Evolutionary conservation across 768 basidiomycete species (phyloP).

Genomic region (Exidia glandulosa): DNA sequence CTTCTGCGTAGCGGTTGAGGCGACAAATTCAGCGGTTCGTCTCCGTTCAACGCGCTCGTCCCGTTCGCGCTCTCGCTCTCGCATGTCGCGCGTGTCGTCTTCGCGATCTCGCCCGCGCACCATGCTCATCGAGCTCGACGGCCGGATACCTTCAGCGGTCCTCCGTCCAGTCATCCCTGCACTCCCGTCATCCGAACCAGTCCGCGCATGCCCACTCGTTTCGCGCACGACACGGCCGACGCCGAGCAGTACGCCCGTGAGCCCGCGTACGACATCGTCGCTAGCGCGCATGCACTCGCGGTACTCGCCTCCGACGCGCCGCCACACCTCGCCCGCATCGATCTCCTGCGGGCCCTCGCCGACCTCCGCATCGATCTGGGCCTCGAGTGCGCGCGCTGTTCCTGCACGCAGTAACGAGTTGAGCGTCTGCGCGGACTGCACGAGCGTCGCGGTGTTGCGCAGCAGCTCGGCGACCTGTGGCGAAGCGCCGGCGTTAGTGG

Average conservation of each 20-base stretch:
- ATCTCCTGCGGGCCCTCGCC: slow-evolving; percentile 24
- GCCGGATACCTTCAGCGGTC: not conserved
- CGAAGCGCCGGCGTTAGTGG: slow-evolving; percentile 25
- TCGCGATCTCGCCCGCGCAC: not conserved
- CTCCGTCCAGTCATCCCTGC: not conserved
- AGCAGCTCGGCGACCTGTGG: slow-evolving; percentile 32
- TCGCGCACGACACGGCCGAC: slow-evolving; percentile 62
- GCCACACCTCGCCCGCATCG: slow-evolving; percentile 51
- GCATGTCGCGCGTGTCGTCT: not conserved
- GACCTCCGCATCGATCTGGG: slow-evolving; percentile 69
- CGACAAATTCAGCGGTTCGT: not conserved
- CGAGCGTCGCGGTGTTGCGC: slow-evolving; percentile 50
- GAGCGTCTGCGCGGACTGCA: slow-evolving; percentile 53
- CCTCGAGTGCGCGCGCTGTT: slow-evolving; percentile 50
- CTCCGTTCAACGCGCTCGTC: not conserved
- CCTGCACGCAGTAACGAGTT: slow-evolving; percentile 48
- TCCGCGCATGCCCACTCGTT: not conserved
- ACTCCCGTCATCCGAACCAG: not conserved
- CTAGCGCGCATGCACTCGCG: slow-evolving; percentile 59
- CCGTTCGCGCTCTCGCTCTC: not conserved
- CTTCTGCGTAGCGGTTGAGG: not conserved
- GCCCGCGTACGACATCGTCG: slow-evolving; percentile 66
- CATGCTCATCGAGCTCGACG: not conserved
- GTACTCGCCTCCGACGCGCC: slow-evolving; percentile 56
- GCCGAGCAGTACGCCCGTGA: slow-evolving; percentile 69